phyloP scores from a whole-genome alignment of 768 basidiomycete species.

The Tulasnella sp. region DNA sequence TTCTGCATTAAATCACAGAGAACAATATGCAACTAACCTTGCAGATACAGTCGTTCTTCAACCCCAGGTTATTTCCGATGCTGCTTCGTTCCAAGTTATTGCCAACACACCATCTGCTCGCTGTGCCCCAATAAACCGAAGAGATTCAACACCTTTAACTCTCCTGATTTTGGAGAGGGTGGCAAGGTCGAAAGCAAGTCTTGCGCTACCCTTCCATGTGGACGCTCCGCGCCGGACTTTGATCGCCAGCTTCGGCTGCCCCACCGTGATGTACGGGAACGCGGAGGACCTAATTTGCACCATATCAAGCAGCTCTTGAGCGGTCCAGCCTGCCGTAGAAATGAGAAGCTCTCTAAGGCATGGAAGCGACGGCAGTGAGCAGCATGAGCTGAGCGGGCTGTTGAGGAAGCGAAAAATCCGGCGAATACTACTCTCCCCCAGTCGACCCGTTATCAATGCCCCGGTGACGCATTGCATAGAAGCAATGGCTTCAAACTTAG shows the following conservation, averaged over 20 bases:
- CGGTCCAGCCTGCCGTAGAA: background rate
- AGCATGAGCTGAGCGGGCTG: background rate
- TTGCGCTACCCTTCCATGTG: background rate
- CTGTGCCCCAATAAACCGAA: no score
- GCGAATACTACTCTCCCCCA: background rate
- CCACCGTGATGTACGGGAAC: background rate
- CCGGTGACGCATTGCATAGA: no score
- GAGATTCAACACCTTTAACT: background rate
- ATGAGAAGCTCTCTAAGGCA: background rate
- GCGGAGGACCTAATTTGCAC: background rate
- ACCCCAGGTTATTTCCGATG: no score
- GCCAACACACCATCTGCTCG: no score
- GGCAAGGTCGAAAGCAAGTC: background rate
- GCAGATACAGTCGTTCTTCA: no score
- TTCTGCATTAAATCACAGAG: no score
- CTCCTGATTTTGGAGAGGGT: background rate
- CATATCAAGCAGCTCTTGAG: background rate
- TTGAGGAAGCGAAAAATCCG: background rate
- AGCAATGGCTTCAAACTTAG: no score
- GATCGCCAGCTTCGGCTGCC: background rate
- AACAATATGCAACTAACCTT: no score
- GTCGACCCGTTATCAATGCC: no score
- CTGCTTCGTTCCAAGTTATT: no score
- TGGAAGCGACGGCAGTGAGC: background rate
- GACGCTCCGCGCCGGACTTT: background rate